Conservation (phyloP, 495 filamentous ascomycete species). For the Filosporella fistucella region DNA sequence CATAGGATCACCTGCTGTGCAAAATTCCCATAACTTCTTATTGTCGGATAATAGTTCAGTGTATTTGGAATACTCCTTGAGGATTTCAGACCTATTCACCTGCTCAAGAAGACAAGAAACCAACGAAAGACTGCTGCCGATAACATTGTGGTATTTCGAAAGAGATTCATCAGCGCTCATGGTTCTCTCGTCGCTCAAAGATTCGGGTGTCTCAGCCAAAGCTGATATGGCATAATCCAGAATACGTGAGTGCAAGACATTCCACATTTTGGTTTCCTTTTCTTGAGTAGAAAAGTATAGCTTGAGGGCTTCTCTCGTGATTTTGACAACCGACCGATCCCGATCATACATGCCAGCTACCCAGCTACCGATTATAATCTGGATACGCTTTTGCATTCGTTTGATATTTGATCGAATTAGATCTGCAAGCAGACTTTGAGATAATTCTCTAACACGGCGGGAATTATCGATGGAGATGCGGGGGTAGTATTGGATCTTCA, state of each 20-base stretch:
- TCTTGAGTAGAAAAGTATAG: slow-evolving; percentile 72
- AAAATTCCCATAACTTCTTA: slow-evolving; percentile 72
- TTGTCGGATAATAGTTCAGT: slow-evolving; percentile 54
- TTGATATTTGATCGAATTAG: slow-evolving; percentile 71
- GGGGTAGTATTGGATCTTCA: slow-evolving; percentile 78
- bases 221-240: slow-evolving; percentile 77
- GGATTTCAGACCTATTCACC: slow-evolving; percentile 41
- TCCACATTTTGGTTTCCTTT: slow-evolving; percentile 72
- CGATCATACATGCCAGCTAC: slow-evolving; percentile 81
- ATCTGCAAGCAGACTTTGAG: slow-evolving; percentile 70
- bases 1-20: slow-evolving; percentile 58
- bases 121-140: slow-evolving; percentile 58
- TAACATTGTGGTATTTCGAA: slow-evolving; percentile 77
- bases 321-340: slow-evolving; percentile 66
- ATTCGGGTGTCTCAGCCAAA: slow-evolving; percentile 70
- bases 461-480: slow-evolving; percentile 83
- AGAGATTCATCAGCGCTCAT: slow-evolving; percentile 79
- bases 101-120: slow-evolving; percentile 48
- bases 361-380: slow-evolving; percentile 79
- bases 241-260: slow-evolving; percentile 66
- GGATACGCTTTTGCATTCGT: slow-evolving; percentile 71
- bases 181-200: slow-evolving; percentile 83
- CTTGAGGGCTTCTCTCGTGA: slow-evolving; percentile 69
- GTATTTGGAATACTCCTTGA: slow-evolving; percentile 41
- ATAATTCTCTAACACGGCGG: slow-evolving; percentile 78